Base-by-base conservation (phyloP, 352 stramenopile species). In the Globisporangium ultimum region DNA sequence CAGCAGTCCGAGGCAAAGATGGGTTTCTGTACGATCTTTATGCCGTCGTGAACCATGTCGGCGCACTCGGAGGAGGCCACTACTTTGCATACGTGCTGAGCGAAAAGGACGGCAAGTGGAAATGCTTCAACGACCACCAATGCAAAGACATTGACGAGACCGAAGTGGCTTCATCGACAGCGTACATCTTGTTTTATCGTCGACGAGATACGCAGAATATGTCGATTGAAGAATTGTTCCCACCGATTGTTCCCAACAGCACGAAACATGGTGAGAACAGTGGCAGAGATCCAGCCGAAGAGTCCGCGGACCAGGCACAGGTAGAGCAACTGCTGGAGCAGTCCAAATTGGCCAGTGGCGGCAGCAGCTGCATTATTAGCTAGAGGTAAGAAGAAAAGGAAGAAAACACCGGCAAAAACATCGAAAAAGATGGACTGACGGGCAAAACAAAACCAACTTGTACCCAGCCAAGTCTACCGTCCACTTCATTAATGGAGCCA, bases 31-130 rank as follows among this genome's bases (percentile, higher is more conserved):
- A 99, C 60, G 96, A 99, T 68, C 74, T 99, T 34, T 99, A 98
- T 66, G 95, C 87, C 9, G 96, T 99, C 10, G 93, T 99, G 38
- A 98, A 99, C 73, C 97, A 99, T 64, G 93, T 98, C 56, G 97
- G 97, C 21, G 95, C 89, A 2, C 74, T 99, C 1, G 96, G 93
- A 28, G 89, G 79, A 49, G 97, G 97, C 3, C 97, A 99, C 68
- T 99, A 99, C 71, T 91, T 93, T 64, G 86, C 87, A 2, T 93
- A 93, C 52, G 72, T 93, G 17, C 53, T 90, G 36, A 93, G 79
- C 53, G 84, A 93, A 67, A 67, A 86, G 14, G 83, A 93, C 59
- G 87, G 87, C 24, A 98, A 98, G 67, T 99, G 97, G 97, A 97
- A 98, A 61, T 95, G 97, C 67, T 99, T 99, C 70, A 99, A 99